Conservation (phyloP, 352 stramenopile genomes). For the Pseudoperonospora humuli region DNA sequence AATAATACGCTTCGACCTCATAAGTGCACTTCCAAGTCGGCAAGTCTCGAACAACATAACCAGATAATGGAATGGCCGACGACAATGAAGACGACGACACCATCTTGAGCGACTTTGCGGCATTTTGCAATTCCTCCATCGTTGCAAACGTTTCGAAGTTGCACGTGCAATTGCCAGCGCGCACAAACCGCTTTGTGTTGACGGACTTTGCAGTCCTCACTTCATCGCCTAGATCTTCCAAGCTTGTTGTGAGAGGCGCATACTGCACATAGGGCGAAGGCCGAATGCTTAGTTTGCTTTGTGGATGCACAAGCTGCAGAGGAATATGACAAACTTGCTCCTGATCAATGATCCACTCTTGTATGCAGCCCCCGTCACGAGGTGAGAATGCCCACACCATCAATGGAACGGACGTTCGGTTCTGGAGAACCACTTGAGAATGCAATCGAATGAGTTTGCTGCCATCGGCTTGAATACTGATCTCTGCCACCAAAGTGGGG, state of each 20-base stretch:
- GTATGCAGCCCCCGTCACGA: constrained; percentile 59
- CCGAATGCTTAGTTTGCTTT: constrained; percentile 83
- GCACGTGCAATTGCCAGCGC: constrained; percentile 64
- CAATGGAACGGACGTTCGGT: constrained; percentile 77
- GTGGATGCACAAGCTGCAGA: constrained; percentile 75
- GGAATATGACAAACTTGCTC: constrained; percentile 78
- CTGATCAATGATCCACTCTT: constrained; percentile 81
- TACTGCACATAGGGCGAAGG: constrained; percentile 82
- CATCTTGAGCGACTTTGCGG: constrained; percentile 29
- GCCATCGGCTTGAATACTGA: constrained; percentile 80
- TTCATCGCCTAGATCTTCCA: constrained; percentile 77
- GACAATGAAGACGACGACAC: constrained; percentile 31
- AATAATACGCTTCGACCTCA: constrained; percentile 81
- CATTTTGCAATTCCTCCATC: constrained; percentile 54
- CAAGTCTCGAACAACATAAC: constrained; percentile 78
- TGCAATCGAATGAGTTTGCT: constrained; percentile 85
- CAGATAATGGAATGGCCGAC: constrained; percentile 44
- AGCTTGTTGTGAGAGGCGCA: constrained; percentile 65
- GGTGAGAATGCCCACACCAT: constrained; percentile 87
- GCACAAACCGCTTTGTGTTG: constrained; percentile 79
- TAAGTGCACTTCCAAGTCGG: constrained; percentile 85
- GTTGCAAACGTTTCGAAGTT: constrained; percentile 76
- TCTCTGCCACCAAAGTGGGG: constrained; percentile 77
- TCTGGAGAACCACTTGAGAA: constrained; percentile 82
- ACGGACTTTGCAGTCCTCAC: constrained; percentile 53